Evolutionary conservation across 1,284 basidiomycete species (phyloP).

Genomic region (Schizopora paradoxa): DNA sequence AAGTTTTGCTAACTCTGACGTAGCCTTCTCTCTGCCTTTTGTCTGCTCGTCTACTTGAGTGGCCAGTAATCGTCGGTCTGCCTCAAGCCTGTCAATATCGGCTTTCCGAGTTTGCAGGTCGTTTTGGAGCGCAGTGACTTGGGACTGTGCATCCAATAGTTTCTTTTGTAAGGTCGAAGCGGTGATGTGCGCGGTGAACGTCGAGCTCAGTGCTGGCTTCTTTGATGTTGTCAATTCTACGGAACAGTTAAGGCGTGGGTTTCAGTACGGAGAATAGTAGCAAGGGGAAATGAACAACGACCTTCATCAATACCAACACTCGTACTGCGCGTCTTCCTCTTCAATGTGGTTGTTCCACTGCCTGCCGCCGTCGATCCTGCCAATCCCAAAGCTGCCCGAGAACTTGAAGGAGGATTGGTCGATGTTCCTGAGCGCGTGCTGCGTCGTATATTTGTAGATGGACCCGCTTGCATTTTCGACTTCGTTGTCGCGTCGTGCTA

Average conservation of each 20-base stretch:
- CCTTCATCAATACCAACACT: constrained; percentile 9
- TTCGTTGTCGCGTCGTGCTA: too few relatives aligned
- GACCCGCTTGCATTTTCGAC: too few relatives aligned
- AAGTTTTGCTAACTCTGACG: constrained; percentile 6
- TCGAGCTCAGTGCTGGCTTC: constrained; percentile 12
- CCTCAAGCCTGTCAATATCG: constrained; percentile 11
- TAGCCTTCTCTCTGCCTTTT: constrained; percentile 1
- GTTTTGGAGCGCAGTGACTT: constrained; percentile 13
- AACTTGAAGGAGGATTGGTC: not conserved
- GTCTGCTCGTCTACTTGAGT: constrained; percentile 13
- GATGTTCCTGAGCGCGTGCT: not conserved
- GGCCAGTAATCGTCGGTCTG: constrained; percentile 13
- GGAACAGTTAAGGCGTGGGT: not conserved
- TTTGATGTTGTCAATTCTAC: constrained; percentile 10
- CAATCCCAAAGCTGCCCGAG: too few relatives aligned
- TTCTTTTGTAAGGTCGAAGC: constrained; percentile 12
- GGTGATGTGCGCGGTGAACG: constrained; percentile 10
- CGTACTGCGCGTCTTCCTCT: constrained; percentile 12
- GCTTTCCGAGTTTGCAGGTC: constrained; percentile 7
- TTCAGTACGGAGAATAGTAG: not conserved
- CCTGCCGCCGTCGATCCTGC: not conserved
- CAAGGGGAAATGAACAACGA: not conserved
- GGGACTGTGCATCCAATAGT: constrained; percentile 9
- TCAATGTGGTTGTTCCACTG: not conserved
- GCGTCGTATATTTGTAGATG: not conserved